Conservation (phyloP, 371 early-diverging fungal species). For the Mucor ambiguus region DNA sequence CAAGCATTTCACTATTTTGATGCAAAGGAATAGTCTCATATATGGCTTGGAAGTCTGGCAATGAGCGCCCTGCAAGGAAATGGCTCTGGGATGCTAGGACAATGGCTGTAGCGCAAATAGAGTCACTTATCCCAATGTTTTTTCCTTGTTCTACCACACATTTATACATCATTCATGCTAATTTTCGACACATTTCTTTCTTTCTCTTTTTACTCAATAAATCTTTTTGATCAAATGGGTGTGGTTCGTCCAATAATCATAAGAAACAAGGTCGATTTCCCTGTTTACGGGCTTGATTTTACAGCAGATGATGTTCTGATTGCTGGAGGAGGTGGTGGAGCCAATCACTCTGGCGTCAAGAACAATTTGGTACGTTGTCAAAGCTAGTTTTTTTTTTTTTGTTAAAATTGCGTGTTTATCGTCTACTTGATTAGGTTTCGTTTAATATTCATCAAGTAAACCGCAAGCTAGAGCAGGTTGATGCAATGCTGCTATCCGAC, state of each 20-base stretch:
- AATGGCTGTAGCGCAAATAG: too few species aligned
- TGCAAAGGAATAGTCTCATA: too few species aligned
- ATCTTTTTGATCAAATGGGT: background rate
- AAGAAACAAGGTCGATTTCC: slow-evolving; percentile 33
- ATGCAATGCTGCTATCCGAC: slow-evolving; percentile 29
- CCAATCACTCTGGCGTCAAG: slow-evolving; percentile 60
- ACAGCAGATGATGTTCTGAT: slow-evolving; percentile 53
- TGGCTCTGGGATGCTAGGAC: too few species aligned
- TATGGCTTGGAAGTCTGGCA: too few species aligned
- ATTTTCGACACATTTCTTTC: slow-evolving; percentile 1
- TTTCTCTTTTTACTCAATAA: slow-evolving; percentile 1
- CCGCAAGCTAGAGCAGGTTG: background rate
- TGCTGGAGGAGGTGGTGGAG: slow-evolving; percentile 68
- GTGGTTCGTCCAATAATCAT: slow-evolving; percentile 10
- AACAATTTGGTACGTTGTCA: slow-evolving; percentile 58
- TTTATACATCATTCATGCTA: background rate
- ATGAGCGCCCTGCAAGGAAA: too few species aligned
- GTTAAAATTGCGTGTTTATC: background rate
- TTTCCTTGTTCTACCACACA: background rate
- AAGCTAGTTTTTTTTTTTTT: background rate
- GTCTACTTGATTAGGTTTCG: slow-evolving; percentile 16
- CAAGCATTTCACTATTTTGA: too few species aligned
- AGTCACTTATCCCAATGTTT: background rate
- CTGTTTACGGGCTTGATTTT: slow-evolving; percentile 62
- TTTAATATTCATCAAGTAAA: slow-evolving; percentile 18